phyloP scores from a whole-genome alignment of 2,329 filamentous ascomycete species.

The Aspergillus sp. region DNA sequence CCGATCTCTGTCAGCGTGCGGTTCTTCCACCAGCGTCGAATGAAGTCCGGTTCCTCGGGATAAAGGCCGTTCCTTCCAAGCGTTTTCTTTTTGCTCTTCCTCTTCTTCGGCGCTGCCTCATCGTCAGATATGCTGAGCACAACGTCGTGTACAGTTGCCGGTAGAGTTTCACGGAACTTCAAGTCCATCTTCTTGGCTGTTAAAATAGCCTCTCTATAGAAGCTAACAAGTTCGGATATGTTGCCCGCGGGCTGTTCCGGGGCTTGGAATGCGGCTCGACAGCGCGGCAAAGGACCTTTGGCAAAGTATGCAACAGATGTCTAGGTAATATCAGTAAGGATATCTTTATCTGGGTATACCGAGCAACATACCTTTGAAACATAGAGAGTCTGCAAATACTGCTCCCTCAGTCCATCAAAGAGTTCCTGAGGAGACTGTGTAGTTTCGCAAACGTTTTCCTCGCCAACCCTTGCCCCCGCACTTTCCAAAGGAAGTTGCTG shows the following conservation, averaged over 20 bases:
- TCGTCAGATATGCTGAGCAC: conserved; percentile 39
- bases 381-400: conserved; percentile 46
- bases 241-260: conserved; percentile 23
- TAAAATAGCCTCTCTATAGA: conserved; percentile 44
- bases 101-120: conserved; percentile 29
- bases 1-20: conserved; percentile 30
- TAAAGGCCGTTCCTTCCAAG: conserved; percentile 50
- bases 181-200: conserved; percentile 48
- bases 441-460: conserved; percentile 9
- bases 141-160: conserved; percentile 39
- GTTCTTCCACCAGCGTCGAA: conserved; percentile 49
- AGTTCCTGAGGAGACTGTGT: conserved; percentile 36
- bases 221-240: conserved; percentile 33
- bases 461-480: conserved; percentile 10
- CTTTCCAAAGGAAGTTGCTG: conserved; percentile 16
- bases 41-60: conserved; percentile 43
- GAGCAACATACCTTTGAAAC: conserved; percentile 39
- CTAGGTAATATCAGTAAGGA: conserved; percentile 24
- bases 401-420: conserved; percentile 36
- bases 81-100: conserved; percentile 40
- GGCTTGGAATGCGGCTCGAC: conserved; percentile 41
- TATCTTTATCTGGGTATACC: not conserved
- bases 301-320: conserved; percentile 54
- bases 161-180: conserved; percentile 48
- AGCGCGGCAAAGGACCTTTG: conserved; percentile 50